phyloP scores from a whole-genome alignment of 257 asterid species.

The Pogostemon cablin region DNA sequence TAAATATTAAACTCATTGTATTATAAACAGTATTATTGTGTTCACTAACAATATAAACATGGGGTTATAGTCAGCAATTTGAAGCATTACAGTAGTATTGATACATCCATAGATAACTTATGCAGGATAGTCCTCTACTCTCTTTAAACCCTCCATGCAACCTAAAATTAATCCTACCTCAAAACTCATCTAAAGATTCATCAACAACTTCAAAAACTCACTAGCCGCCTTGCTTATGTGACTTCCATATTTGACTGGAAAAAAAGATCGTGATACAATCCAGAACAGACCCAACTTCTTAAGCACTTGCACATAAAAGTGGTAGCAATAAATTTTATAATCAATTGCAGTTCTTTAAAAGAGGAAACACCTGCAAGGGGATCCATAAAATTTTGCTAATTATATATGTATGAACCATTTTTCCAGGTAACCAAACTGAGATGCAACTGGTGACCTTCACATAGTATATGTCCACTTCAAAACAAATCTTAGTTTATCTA shows the following conservation, averaged over 20 bases:
- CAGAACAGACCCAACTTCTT: too few relatives aligned
- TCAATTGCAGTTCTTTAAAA: background rate
- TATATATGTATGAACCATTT: conserved; percentile 8
- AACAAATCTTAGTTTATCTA: background rate
- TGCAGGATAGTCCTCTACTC: background rate
- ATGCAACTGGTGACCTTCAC: conserved; percentile 21
- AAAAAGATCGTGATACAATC: too few relatives aligned
- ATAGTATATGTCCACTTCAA: conserved; percentile 13
- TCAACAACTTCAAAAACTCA: background rate
- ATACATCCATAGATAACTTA: background rate
- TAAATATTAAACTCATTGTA: background rate
- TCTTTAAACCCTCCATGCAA: conserved; percentile 1
- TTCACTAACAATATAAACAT: background rate
- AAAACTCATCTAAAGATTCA: background rate
- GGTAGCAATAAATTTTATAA: too few relatives aligned
- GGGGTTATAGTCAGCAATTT: background rate
- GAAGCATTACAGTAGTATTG: conserved; percentile 10
- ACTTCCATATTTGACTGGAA: too few relatives aligned
- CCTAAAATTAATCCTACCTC: background rate
- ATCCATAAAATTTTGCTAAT: conserved; percentile 12
- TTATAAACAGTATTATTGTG: background rate
- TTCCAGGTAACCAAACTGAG: conserved; percentile 24
- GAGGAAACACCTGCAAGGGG: background rate
- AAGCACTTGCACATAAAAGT: too few relatives aligned
- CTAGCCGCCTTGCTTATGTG: too few relatives aligned